Evolutionary conservation across 805 yeast species (phyloP).

Genomic region (Wickerhamomyces alni): DNA sequence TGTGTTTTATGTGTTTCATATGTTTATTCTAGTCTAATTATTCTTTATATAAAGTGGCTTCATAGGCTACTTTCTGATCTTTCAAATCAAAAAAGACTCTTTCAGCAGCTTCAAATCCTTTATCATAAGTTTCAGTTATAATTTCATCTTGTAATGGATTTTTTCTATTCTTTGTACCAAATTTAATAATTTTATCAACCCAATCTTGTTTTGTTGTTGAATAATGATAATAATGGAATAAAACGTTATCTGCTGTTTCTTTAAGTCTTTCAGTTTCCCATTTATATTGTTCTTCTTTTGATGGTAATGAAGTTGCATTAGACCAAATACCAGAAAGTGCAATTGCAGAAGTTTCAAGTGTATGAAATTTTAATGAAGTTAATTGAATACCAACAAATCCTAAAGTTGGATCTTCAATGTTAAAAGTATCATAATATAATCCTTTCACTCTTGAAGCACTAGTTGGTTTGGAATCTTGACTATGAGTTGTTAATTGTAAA

Average conservation of each 20-base stretch:
- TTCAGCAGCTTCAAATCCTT: slow-evolving; percentile 8
- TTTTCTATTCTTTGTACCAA: slow-evolving; percentile 23
- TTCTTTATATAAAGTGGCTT: not conserved
- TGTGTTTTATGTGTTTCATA: no score
- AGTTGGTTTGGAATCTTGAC: slow-evolving; percentile 7
- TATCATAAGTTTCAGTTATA: slow-evolving; percentile 1
- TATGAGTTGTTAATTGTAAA: slow-evolving; percentile 19
- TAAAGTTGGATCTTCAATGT: slow-evolving; percentile 38
- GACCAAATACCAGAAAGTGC: slow-evolving; percentile 52
- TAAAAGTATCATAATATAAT: slow-evolving; percentile 38
- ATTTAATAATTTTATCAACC: slow-evolving; percentile 21
- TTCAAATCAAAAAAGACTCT: slow-evolving; percentile 7
- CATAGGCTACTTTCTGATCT: slow-evolving; percentile 4
- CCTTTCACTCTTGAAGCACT: slow-evolving; percentile 29
- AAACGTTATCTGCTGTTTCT: slow-evolving; percentile 14
- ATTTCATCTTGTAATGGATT: slow-evolving; percentile 23
- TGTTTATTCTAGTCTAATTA: not conserved
- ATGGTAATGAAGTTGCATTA: slow-evolving; percentile 34
- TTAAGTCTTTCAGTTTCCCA: slow-evolving; percentile 27
- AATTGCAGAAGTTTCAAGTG: slow-evolving; percentile 42
- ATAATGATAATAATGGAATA: slow-evolving; percentile 30
- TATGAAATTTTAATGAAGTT: slow-evolving; percentile 40
- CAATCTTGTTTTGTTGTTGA: slow-evolving; percentile 21
- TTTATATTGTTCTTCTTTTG: slow-evolving; percentile 29
- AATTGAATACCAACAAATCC: slow-evolving; percentile 33